Evolutionary conservation across 352 stramenopile species (phyloP).

Genomic region (Phytophthora hibernalis): DNA sequence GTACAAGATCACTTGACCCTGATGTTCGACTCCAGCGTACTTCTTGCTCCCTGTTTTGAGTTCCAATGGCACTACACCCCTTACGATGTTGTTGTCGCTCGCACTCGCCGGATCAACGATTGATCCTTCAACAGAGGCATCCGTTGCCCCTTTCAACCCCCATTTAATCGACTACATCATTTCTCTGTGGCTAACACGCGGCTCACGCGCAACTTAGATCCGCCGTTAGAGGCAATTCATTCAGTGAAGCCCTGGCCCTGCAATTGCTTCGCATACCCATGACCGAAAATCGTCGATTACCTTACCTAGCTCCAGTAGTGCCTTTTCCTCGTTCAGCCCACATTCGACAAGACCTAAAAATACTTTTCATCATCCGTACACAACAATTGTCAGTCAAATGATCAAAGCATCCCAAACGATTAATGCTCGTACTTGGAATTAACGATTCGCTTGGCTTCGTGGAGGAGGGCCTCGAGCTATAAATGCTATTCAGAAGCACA

Average conservation of each 20-base stretch:
- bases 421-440: slow-evolving; percentile 57
- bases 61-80: slow-evolving; percentile 73
- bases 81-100: slow-evolving; percentile 1
- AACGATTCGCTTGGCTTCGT: slow-evolving; percentile 60
- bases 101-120: slow-evolving; percentile 28
- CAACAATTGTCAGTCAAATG: slow-evolving; percentile 11
- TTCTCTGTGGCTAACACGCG: slow-evolving; percentile 75
- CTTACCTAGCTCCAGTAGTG: slow-evolving; percentile 59
- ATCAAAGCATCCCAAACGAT: slow-evolving; percentile 1
- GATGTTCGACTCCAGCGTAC: slow-evolving; percentile 61
- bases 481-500: slow-evolving; percentile 49
- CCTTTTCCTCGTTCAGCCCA: slow-evolving; percentile 62
- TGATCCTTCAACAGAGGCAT: slow-evolving; percentile 68
- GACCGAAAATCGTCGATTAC: slow-evolving; percentile 62
- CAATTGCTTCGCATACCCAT: slow-evolving; percentile 51
- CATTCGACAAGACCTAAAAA: slow-evolving; percentile 76
- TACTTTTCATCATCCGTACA: slow-evolving; percentile 43
- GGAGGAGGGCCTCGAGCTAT: slow-evolving; percentile 41
- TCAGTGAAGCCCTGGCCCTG: slow-evolving; percentile 42
- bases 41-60: slow-evolving; percentile 90
- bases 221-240: slow-evolving; percentile 35
- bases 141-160: slow-evolving; percentile 81
- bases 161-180: slow-evolving; percentile 89
- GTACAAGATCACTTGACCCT: slow-evolving; percentile 91
- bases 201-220: slow-evolving; percentile 43